These are phyloP conservation scores for Phyllachora maydis DNA, from an alignment of 2,329 filamentous ascomycete genomes.

Conservation along the genomic window DNA sequence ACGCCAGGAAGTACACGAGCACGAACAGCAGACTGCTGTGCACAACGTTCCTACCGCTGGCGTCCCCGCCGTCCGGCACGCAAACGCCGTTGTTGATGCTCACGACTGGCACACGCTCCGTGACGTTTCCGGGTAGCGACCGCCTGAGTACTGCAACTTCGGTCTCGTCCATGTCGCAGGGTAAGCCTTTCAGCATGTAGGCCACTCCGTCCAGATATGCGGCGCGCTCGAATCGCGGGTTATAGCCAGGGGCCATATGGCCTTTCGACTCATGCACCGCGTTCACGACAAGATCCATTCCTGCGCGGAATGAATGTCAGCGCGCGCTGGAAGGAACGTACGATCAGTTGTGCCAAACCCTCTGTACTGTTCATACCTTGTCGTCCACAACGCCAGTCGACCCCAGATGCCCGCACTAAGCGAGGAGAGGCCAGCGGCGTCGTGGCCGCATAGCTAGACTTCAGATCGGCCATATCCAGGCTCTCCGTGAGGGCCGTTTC, in stretches of 20 bases:
- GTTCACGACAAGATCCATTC: constrained; percentile 20
- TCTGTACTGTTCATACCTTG: too few species aligned
- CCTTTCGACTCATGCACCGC: constrained; percentile 17
- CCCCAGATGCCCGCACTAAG: constrained; percentile 2
- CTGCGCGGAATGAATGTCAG: constrained; percentile 5
- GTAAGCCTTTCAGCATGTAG: constrained; percentile 41
- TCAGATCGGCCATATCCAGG: not conserved
- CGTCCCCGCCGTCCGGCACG: constrained; percentile 1
- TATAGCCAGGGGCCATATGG: constrained; percentile 10
- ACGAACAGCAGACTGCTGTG: constrained; percentile 39
- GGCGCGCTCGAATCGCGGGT: constrained; percentile 29
- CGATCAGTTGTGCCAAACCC: too few species aligned
- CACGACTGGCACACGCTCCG: constrained; percentile 2
- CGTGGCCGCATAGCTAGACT: not conserved
- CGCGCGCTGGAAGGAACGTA: too few species aligned
- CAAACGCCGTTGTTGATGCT: too few species aligned
- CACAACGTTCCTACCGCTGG: constrained; percentile 19
- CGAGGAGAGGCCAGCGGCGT: not conserved
- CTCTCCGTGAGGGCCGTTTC: not conserved
- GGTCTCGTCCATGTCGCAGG: constrained; percentile 28
- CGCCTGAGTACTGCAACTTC: constrained; percentile 29
- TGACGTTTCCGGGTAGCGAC: constrained; percentile 20
- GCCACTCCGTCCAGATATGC: constrained; percentile 42
- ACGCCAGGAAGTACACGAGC: constrained; percentile 28
- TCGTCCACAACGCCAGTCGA: constrained; percentile 5